These are phyloP conservation scores for Aspergillus arachidicola DNA, from an alignment of 2,329 filamentous ascomycete species.

Conservation along the genomic window DNA sequence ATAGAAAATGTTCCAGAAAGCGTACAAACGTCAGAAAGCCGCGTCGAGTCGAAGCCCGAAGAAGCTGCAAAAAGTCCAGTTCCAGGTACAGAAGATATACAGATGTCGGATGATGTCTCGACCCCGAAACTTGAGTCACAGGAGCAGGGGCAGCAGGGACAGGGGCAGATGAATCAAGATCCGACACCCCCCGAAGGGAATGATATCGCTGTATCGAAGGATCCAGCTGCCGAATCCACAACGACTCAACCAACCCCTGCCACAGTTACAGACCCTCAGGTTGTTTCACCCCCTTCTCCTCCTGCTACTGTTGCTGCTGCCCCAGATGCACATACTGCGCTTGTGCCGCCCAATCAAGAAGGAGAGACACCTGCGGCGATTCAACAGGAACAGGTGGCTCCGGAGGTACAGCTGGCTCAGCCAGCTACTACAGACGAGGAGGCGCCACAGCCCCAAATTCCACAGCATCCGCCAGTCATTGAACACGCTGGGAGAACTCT, in stretches of 20 bases:
- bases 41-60: neutral
- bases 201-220: neutral
- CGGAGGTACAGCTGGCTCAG: constrained; percentile 23
- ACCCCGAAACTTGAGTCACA: constrained; percentile 3
- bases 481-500: constrained; percentile 60
- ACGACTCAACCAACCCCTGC: neutral
- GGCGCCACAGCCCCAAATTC: constrained; percentile 28
- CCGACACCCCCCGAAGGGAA: neutral
- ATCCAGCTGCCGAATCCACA: neutral
- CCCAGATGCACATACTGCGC: neutral
- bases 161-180: constrained; percentile 2
- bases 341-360: constrained; percentile 9
- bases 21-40: neutral
- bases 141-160: constrained; percentile 2
- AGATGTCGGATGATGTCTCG: constrained; percentile 3
- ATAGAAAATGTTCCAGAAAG: neutral
- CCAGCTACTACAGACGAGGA: constrained; percentile 18
- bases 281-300: neutral
- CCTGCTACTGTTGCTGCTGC: neutral
- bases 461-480: constrained; percentile 41
- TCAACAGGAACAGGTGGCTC: constrained; percentile 13
- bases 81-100: neutral
- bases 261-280: neutral
- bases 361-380: neutral
- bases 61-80: neutral